Evolutionary conservation across 2,329 filamentous ascomycete species (phyloP).

Genomic region (Sporothrix brunneoviolacea): DNA sequence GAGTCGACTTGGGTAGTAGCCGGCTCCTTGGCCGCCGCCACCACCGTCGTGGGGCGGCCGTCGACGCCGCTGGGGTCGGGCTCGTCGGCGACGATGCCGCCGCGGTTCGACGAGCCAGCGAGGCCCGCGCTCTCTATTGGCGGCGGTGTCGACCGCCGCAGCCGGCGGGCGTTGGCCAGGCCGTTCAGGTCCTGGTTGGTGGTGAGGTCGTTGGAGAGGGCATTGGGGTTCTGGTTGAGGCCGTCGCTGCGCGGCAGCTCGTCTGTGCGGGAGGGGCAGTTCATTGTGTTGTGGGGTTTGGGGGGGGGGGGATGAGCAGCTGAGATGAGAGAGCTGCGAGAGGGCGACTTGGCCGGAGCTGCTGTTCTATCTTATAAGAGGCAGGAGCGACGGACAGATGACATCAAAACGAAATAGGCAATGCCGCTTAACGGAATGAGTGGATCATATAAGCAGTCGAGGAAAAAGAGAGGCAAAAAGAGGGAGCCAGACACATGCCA

Average conservation of each 20-base stretch:
- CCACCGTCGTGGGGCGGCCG: neutral
- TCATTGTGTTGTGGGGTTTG: slow-evolving; percentile 14
- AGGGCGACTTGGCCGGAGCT: no score
- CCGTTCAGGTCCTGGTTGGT: slow-evolving; percentile 50
- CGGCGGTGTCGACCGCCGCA: slow-evolving; percentile 18
- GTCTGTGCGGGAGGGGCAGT: slow-evolving; percentile 30
- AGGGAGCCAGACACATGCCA: no score
- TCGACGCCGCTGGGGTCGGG: neutral
- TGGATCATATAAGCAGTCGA: no score
- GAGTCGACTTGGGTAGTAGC: slow-evolving; percentile 7
- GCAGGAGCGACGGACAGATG: neutral
- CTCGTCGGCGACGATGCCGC: neutral
- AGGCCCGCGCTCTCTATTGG: slow-evolving; percentile 24
- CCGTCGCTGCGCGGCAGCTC: slow-evolving; percentile 33
- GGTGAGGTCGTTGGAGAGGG: slow-evolving; percentile 48
- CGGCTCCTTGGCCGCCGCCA: neutral
- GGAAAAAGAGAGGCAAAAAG: no score
- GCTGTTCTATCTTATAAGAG: no score
- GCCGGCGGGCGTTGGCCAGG: slow-evolving; percentile 38
- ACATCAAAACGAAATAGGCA: neutral
- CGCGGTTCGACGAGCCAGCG: slow-evolving; percentile 12
- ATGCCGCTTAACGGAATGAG: no score
- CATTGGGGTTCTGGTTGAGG: slow-evolving; percentile 50
- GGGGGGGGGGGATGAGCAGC: no score
- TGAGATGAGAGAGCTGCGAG: no score